Percentiles rank a stretch among this genome's conserved stretches.
Conservation (phyloP, 306 rosid species). For the Castanospermum australe region DNA sequence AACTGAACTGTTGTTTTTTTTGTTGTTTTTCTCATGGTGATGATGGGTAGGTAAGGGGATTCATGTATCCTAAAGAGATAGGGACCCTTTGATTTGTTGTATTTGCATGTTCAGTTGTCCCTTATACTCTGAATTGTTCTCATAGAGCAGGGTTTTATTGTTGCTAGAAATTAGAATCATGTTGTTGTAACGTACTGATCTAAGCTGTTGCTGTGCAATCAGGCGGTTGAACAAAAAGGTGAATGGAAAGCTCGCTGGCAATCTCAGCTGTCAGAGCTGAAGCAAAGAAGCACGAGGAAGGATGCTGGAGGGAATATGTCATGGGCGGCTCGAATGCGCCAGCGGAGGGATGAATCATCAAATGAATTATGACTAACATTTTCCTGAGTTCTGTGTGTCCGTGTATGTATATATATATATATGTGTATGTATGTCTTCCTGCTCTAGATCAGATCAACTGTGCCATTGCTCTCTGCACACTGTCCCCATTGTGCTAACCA, state of each 20-base stretch:
- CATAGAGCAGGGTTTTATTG: neutral
- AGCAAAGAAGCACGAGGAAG: slow-evolving; percentile 54
- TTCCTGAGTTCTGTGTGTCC: neutral
- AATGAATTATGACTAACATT: slow-evolving; percentile 24
- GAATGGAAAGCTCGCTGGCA: slow-evolving; percentile 70
- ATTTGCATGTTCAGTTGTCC: slow-evolving; percentile 1
- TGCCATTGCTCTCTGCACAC: neutral
- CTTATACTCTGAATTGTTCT: neutral
- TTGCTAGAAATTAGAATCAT: neutral
- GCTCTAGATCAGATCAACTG: slow-evolving; percentile 2
- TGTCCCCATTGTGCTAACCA: neutral
- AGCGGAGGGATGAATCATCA: slow-evolving; percentile 42
- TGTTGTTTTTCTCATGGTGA: neutral
- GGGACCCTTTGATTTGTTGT: neutral
- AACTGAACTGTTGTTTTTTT: too few relatives aligned
- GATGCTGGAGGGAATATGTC: slow-evolving; percentile 48
- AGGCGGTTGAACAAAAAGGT: slow-evolving; percentile 51
- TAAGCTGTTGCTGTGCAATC: slow-evolving; percentile 15
- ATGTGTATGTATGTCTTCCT: neutral
- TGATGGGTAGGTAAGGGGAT: neutral
- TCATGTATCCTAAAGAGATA: neutral
- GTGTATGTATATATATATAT: neutral
- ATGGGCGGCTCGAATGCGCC: slow-evolving; percentile 90
- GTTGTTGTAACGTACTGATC: too few relatives aligned
- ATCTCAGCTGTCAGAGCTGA: slow-evolving; percentile 61